Base-by-base conservation (phyloP, 495 filamentous ascomycete genomes). In the Corynascus novoguineensis region DNA sequence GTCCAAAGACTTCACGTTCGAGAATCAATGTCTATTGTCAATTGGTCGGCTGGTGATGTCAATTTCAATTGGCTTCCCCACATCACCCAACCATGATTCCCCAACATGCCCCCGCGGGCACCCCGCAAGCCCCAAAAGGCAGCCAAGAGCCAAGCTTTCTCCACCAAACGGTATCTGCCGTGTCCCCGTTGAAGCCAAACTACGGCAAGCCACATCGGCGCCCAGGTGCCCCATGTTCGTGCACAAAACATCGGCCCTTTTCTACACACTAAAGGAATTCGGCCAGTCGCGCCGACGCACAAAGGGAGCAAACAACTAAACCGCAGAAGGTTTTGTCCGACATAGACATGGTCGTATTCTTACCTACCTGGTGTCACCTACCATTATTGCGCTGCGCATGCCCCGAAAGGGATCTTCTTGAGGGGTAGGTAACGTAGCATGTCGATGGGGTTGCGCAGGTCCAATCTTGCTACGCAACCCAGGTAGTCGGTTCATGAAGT, bases 161-260 rank as follows among this genome's bases (percentile, higher is more conserved):
- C 24, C 11, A 11, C 8, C 34, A 34, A 19, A n/a, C 21, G 12
- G 9, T 28, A 19, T 3, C 49, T 37, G 31, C 31, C 32, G 48
- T 50, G 31, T 8, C 24, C 9, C 49, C 22, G 49, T 51, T 2
- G n/a, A n/a, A 38, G 35, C 27, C 27, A 48, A 25, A 51, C 28
- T 22, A n/a, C n/a, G n/a, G n/a, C 49, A 25, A 51, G 50, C 37
- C 19, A 2, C 22, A 11, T 37, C 21, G 5, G 44, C 19, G 29
- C 22, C 44, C 25, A 8, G 27, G 25, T 4, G 17, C 6, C 22
- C 44, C 25, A 8, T 47, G 25, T 4, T 28, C 6, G 25, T 44
- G 51, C 51, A 53, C 17, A n/a, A n/a, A n/a, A 38, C 51, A 44
- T 53, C 51, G 51, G 51, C 12, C 51, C 51, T 31, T 53, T 53